These are phyloP conservation scores for Carex myosuroides DNA, from an alignment of 176 grass and related monocot species.

Conservation along the genomic window DNA sequence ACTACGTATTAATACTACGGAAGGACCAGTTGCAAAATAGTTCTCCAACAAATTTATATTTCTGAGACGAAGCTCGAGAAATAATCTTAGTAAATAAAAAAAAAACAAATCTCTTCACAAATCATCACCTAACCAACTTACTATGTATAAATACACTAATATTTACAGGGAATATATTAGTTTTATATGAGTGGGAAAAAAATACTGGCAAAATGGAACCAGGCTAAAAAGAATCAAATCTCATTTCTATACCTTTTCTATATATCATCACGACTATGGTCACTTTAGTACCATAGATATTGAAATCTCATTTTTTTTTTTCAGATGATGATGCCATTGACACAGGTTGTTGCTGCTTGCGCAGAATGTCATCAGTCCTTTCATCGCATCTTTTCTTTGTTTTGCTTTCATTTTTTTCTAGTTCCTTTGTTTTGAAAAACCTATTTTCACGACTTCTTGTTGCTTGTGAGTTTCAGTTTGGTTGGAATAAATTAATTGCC, in stretches of 20 bases:
- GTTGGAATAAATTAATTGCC: not conserved
- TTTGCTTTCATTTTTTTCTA: not conserved
- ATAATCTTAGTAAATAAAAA: not conserved
- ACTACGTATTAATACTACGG: too few species aligned
- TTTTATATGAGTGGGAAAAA: not conserved
- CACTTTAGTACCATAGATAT: constrained; percentile 43
- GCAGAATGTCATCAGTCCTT: not conserved
- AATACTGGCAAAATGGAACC: not conserved
- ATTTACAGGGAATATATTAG: constrained; percentile 23
- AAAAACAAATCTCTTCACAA: constrained; percentile 11
- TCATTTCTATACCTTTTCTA: constrained; percentile 25
- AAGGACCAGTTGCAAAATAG: too few species aligned
- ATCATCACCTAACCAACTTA: not conserved
- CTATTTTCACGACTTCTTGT: not conserved
- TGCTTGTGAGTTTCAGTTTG: not conserved
- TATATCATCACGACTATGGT: constrained; percentile 44
- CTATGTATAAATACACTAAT: constrained; percentile 15
- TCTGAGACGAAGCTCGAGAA: not conserved
- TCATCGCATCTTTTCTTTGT: not conserved
- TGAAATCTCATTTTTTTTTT: constrained; percentile 17
- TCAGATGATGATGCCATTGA: not conserved
- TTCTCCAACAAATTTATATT: not conserved
- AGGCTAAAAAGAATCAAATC: constrained; percentile 43
- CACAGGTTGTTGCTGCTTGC: not conserved
- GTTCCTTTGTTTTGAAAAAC: not conserved